Base-by-base conservation (phyloP, 192 early-diverging fungal species). In the Backusella macrospora region DNA sequence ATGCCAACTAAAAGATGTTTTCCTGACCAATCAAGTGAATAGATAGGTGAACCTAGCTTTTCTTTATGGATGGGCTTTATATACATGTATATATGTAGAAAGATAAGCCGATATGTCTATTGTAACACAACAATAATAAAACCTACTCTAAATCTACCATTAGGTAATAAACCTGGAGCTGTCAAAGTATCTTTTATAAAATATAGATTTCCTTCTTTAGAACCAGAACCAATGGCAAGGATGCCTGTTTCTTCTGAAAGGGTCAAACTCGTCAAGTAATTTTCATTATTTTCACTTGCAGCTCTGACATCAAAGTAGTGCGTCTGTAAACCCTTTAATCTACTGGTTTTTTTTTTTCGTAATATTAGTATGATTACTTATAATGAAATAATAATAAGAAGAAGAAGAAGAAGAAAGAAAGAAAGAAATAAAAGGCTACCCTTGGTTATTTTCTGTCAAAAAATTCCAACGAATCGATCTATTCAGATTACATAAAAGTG, bases 221-320 rank as follows among this genome's bases (percentile, higher is more conserved):
- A 55, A 5, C 47, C 71, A 0, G 76, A 77, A 0, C 71, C 71
- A 29, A 77, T 34, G 8, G 21, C 52, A 8, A 75, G 42, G 63
- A 59, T 39, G 34, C 66, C 74, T 21, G 45, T 49, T 6, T 47
- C 44, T 6, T 68, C 67, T 43, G 52, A 55, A 3, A 75, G 7
- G 40, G 74, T 44, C 55, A 75, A 44, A 14, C 68, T 70, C 3
- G 74, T 75, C 49, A 68, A 49, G 45, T 75, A 75, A 16, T 45
- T 44, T 13, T 42, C 23, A 18, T 21, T 9, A n/a, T 66, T 52
- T 4, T 37, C 37, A 39, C 40, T 59, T 59, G 52, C 45, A 16
- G 47, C 26, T 47, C 44, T 70, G 13, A 62, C 29, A 8, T 55
- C 21, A 52, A 26, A 71, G 34, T 52, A 62, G 10, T 62, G 52